Conservation (phyloP, 768 basidiomycete genomes). For the Kwoniella sp. region DNA sequence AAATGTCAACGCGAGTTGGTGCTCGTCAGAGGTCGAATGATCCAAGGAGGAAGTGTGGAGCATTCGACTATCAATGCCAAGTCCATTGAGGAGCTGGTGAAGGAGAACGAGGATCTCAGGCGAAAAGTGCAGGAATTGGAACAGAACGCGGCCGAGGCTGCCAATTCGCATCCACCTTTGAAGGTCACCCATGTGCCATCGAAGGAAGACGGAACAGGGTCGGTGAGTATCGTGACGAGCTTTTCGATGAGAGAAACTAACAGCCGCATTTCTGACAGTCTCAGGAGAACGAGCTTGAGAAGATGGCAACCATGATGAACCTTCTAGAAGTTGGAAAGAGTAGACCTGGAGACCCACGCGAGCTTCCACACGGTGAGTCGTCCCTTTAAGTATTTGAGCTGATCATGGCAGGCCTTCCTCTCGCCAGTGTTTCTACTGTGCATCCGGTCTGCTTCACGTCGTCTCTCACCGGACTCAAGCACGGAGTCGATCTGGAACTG, state of each 20-base stretch:
- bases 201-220: neutral
- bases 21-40: neutral
- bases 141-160: neutral
- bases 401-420: neutral
- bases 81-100: neutral
- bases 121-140: neutral
- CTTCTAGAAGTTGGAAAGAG: neutral
- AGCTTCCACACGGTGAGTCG: neutral
- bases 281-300: neutral
- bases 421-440: neutral
- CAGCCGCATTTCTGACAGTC: too few species aligned
- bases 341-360: neutral
- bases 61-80: neutral
- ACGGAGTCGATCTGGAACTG: neutral
- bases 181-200: neutral
- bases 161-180: neutral
- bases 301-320: neutral
- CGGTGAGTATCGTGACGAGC: neutral
- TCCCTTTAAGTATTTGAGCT: neutral
- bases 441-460: neutral
- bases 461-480: neutral
- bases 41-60: neutral
- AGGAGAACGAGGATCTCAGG: neutral
- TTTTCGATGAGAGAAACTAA: neutral
- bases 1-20: constrained; percentile 1